A percentile compares a stretch with the other conserved stretches of the same genome.
Conservation (phyloP, 257 asterid genomes). For the Scutellaria galericulata region DNA sequence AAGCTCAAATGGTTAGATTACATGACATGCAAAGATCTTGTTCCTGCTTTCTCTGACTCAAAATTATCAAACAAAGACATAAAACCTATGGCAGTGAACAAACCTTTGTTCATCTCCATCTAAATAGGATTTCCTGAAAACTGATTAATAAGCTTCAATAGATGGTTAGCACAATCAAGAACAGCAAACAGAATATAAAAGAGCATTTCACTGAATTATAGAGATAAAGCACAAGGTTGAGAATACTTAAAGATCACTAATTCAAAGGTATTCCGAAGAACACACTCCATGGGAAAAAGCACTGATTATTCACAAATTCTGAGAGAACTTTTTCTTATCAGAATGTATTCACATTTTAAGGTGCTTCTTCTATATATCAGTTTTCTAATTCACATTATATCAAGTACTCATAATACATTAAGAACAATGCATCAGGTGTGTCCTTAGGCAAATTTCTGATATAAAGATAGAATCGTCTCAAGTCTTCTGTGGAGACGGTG, state of each 20-base stretch:
- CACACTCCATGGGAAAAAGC: too few relatives aligned
- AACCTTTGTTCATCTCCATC: too few relatives aligned
- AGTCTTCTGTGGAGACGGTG: conserved; percentile 61
- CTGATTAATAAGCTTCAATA: too few relatives aligned
- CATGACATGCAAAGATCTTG: conserved; percentile 1
- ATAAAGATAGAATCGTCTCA: conserved; percentile 68
- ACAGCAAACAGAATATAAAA: not conserved
- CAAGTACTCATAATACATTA: conserved; percentile 74
- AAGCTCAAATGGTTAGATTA: not conserved
- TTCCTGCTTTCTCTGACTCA: not conserved
- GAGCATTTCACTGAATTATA: conserved; percentile 6
- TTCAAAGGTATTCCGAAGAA: conserved; percentile 13
- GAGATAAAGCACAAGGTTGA: conserved; percentile 11
- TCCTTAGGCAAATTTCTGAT: conserved; percentile 77
- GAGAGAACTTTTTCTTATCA: conserved; percentile 42
- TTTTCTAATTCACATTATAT: conserved; percentile 49
- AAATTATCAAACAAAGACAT: not conserved
- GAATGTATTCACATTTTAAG: conserved; percentile 68
- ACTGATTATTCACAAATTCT: conserved; percentile 39
- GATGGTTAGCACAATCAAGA: too few relatives aligned
- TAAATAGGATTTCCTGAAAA: too few relatives aligned
- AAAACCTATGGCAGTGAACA: not conserved
- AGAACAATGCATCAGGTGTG: conserved; percentile 75
- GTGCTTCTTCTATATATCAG: conserved; percentile 47
- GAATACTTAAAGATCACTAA: conserved; percentile 24